Conservation (phyloP, 164 flowering plant genomes). For the Berberis thunbergii region DNA sequence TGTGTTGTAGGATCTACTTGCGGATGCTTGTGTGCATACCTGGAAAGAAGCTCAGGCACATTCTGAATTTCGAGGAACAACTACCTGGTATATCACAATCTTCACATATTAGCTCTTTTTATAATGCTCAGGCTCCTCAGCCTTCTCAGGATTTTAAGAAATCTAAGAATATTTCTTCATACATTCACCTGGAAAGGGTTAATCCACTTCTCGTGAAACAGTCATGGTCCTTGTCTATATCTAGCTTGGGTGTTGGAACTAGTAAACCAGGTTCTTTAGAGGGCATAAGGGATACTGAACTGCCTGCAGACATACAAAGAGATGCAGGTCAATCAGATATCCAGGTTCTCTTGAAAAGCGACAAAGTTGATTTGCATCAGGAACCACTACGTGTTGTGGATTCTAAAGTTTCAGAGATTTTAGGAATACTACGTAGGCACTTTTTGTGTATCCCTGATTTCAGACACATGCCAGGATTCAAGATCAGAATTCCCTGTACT, state of each 20-base stretch:
- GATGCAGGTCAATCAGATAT: constrained; percentile 24
- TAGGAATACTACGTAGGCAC: constrained; percentile 52
- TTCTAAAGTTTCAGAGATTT: constrained; percentile 58
- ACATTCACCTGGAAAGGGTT: constrained; percentile 59
- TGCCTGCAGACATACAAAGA: constrained; percentile 12
- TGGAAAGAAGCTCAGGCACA: constrained; percentile 72
- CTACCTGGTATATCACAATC: constrained; percentile 63
- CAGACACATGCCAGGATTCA: constrained; percentile 73
- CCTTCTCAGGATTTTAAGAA: constrained; percentile 31
- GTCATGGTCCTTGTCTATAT: constrained; percentile 70
- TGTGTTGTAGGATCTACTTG: constrained; percentile 68
- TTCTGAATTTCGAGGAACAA: constrained; percentile 58
- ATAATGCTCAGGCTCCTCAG: not conserved
- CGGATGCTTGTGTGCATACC: constrained; percentile 84
- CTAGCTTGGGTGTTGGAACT: constrained; percentile 30
- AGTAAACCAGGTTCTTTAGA: constrained; percentile 24
- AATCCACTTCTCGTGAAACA: constrained; percentile 70
- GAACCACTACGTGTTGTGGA: constrained; percentile 83
- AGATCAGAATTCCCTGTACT: constrained; percentile 54
- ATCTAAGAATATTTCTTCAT: constrained; percentile 53
- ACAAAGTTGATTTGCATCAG: constrained; percentile 18
- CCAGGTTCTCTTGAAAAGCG: constrained; percentile 19
- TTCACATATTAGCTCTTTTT: constrained; percentile 42
- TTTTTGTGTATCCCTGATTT: constrained; percentile 82
- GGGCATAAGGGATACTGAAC: constrained; percentile 35